A percentile compares a stretch with the other conserved stretches of the same genome.
Evolutionary conservation across 176 grass and related monocot genomes (phyloP).

Genomic region (Aegilops umbellulata): DNA sequence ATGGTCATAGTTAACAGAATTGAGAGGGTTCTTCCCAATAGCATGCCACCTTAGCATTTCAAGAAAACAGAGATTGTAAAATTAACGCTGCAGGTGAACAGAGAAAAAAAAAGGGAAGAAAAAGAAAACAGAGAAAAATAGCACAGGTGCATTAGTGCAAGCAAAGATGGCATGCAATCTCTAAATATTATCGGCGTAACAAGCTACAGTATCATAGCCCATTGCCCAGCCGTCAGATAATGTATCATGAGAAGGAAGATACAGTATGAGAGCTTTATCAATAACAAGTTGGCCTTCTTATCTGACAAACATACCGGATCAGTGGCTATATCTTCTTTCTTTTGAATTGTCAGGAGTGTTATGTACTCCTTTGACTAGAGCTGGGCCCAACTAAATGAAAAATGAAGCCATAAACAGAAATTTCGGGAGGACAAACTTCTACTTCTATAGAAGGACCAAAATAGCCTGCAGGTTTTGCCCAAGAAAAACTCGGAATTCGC

Average conservation of each 20-base stretch:
- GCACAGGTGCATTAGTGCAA: not conserved
- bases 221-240: slow-evolving; percentile 4
- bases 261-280: not conserved
- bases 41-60: slow-evolving; percentile 63
- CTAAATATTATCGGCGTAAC: not conserved
- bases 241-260: slow-evolving; percentile 18
- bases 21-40: slow-evolving; percentile 85
- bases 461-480: slow-evolving; percentile 3
- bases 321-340: not conserved
- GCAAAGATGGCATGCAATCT: not conserved
- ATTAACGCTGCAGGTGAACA: not conserved
- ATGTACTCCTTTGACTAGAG: not conserved
- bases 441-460: slow-evolving; percentile 17
- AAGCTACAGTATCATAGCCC: not conserved
- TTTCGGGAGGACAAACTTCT: not conserved
- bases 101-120: not conserved
- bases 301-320: slow-evolving; percentile 13
- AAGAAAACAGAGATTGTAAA: slow-evolving; percentile 11
- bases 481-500: not conserved
- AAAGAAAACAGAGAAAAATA: slow-evolving; percentile 12
- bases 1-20: slow-evolving; percentile 88
- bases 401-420: slow-evolving; percentile 8
- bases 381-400: slow-evolving; percentile 21
- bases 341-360: not conserved
- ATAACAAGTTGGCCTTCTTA: not conserved